phyloP scores from a whole-genome alignment of 352 stramenopile species.

The Pythium dissimile region DNA sequence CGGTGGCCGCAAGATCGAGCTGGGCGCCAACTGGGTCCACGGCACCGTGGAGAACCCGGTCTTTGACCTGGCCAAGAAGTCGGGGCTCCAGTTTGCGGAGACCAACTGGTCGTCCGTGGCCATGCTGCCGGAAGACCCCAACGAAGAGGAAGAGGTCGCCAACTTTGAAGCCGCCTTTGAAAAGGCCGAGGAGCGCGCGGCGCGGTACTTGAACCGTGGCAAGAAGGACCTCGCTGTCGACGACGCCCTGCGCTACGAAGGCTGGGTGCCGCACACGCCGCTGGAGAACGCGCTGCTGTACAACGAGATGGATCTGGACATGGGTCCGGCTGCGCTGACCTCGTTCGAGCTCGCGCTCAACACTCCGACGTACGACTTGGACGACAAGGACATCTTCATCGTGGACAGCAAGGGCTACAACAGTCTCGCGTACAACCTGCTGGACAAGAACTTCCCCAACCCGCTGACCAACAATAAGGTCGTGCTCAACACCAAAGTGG shows the following conservation, averaged over 20 bases:
- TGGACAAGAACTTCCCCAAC: constrained; percentile 12
- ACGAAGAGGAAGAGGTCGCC: constrained; percentile 3
- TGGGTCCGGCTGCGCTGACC: neutral
- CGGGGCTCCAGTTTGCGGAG: constrained; percentile 4
- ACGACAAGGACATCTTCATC: constrained; percentile 5
- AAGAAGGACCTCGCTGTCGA: constrained; percentile 4
- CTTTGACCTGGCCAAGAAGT: neutral
- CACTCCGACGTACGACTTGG: constrained; percentile 1
- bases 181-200: constrained; percentile 4
- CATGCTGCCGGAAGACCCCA: constrained; percentile 1
- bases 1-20: constrained; percentile 2
- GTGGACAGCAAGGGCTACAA: neutral
- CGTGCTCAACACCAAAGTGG: constrained; percentile 6
- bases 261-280: constrained; percentile 1
- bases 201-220: neutral
- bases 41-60: constrained; percentile 6
- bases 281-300: constrained; percentile 6
- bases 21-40: constrained; percentile 13
- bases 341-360: constrained; percentile 10
- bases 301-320: constrained; percentile 5
- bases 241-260: constrained; percentile 1
- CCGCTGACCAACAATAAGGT: constrained; percentile 2
- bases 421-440: constrained; percentile 1
- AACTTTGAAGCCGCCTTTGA: neutral
- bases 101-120: constrained; percentile 9